Base-by-base conservation (phyloP, 2,329 filamentous ascomycete genomes). In the Ophiostoma ulmi region DNA sequence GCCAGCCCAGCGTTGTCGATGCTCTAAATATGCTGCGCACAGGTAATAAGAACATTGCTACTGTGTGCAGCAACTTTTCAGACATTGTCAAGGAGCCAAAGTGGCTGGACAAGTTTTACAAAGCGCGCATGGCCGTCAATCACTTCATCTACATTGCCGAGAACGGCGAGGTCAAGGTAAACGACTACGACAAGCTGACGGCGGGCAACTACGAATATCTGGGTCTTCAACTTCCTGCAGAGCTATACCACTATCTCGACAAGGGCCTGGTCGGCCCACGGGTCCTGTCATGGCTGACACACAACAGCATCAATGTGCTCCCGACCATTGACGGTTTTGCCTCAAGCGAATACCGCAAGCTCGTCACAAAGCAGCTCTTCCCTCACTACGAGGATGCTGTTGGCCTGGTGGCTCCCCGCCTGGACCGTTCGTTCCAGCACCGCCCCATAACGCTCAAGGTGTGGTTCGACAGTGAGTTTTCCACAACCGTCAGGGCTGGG, bases 181-280 rank as follows among this genome's bases (percentile, higher is more conserved):
- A 92, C 75, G 89, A 94, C 75, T 86, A 84, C 70, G 90, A 92
- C 8, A 85, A 88, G 70, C 86, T 93, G 26, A 94, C 95, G 1
- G 86, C 86, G 65, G 94, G 98, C 77, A 90, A 95, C 74, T 92
- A 96, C 77, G 90, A 94, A 76, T 94, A 97, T 77, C 87, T 97
- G 73, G 93, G 93, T n/a, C 87, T 96, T 72, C 91, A 94, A 72
- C 84, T 99, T 5, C 93, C 95, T 0, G 89, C 93, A 58, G 95
- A 99, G 80, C 84, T 98, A 22, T 94, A 94, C 78, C 91, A 93
- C 79, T 98, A 98, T 78, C 84, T 97, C 68, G 93, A 93, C 72
- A 89, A 87, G 69, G 95, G 93, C 44, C 82, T 97, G 63, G 88
- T 98, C 74, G 88, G 92, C 38, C 85, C 93, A 35, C 88, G 92